A percentile compares a stretch with the other conserved stretches of the same genome.
phyloP scores from a whole-genome alignment of 2,329 filamentous ascomycete species.

The Fusarium torreyae region DNA sequence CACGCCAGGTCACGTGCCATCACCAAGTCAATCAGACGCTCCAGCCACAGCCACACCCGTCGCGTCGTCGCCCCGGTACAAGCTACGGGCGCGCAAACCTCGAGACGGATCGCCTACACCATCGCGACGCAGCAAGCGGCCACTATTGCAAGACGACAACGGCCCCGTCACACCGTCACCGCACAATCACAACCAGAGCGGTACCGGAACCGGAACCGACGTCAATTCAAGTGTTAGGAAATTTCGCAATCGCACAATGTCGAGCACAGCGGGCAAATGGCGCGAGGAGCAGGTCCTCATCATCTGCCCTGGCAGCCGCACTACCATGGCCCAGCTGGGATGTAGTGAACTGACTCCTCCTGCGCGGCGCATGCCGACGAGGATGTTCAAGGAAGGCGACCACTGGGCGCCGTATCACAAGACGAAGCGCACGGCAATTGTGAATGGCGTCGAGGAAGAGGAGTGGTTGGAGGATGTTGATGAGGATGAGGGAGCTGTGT shows the following conservation, averaged over 20 bases:
- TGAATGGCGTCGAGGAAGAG: slow-evolving; percentile 67
- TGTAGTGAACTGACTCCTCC: slow-evolving; percentile 93
- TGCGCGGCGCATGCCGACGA: slow-evolving; percentile 86
- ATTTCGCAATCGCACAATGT: slow-evolving; percentile 60
- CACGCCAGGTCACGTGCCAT: slow-evolving; percentile 32
- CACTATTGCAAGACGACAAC: slow-evolving; percentile 18
- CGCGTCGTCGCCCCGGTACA: slow-evolving; percentile 42
- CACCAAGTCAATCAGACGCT: slow-evolving; percentile 16
- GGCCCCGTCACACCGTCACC: slow-evolving; percentile 30
- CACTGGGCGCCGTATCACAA: slow-evolving; percentile 84
- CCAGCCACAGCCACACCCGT: slow-evolving; percentile 40
- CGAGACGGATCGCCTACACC: slow-evolving; percentile 39
- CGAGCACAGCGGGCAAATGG: slow-evolving; percentile 71
- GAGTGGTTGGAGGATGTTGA: slow-evolving; percentile 91
- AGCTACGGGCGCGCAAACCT: slow-evolving; percentile 48
- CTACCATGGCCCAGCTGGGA: slow-evolving; percentile 91
- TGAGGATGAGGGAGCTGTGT: slow-evolving; percentile 89
- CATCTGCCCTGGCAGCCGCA: slow-evolving; percentile 88
- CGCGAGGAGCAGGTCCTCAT: slow-evolving; percentile 77
- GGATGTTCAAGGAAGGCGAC: slow-evolving; percentile 93
- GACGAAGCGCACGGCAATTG: slow-evolving; percentile 72
- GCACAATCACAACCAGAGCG: slow-evolving; percentile 13
- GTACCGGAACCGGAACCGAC: background rate
- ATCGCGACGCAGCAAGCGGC: slow-evolving; percentile 38
- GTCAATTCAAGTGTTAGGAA: slow-evolving; percentile 16